These are phyloP conservation scores for Cytospora chrysosperma DNA, from an alignment of 2,329 filamentous ascomycete genomes.

Conservation along the genomic window DNA sequence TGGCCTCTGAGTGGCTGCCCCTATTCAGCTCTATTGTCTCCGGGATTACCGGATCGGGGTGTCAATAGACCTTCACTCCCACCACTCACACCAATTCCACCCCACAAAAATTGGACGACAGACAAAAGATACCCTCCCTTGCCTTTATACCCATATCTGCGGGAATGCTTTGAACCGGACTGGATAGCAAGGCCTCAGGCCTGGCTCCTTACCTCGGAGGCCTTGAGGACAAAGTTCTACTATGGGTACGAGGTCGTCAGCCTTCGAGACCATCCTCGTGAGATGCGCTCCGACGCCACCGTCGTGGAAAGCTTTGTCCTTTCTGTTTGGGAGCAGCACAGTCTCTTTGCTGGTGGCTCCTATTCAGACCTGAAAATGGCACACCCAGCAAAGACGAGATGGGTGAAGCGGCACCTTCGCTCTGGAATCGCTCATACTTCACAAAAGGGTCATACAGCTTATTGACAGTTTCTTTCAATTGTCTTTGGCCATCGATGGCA, in stretches of 20 bases:
- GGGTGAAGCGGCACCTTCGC: background rate
- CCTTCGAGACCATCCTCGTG: background rate
- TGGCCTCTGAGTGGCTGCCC: background rate
- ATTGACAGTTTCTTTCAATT: constrained; percentile 11
- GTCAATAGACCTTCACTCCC: background rate
- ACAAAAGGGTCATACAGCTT: background rate
- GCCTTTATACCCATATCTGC: background rate
- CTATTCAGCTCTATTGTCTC: background rate
- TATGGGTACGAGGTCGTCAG: background rate
- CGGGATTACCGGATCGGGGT: background rate
- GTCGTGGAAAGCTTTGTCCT: constrained; percentile 4
- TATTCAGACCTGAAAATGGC: constrained; percentile 15
- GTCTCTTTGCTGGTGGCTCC: constrained; percentile 5
- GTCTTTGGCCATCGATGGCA: background rate
- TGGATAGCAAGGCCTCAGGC: background rate
- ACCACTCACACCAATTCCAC: background rate
- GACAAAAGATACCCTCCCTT: background rate
- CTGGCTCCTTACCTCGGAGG: background rate
- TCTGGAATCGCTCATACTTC: background rate
- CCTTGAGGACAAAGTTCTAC: background rate
- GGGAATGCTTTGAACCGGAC: background rate
- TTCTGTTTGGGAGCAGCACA: background rate
- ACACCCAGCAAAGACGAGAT: background rate
- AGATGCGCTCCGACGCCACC: background rate
- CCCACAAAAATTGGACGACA: background rate